These are phyloP conservation scores for Cytospora piceae DNA, from an alignment of 2,329 filamentous ascomycete genomes.

Conservation along the genomic window DNA sequence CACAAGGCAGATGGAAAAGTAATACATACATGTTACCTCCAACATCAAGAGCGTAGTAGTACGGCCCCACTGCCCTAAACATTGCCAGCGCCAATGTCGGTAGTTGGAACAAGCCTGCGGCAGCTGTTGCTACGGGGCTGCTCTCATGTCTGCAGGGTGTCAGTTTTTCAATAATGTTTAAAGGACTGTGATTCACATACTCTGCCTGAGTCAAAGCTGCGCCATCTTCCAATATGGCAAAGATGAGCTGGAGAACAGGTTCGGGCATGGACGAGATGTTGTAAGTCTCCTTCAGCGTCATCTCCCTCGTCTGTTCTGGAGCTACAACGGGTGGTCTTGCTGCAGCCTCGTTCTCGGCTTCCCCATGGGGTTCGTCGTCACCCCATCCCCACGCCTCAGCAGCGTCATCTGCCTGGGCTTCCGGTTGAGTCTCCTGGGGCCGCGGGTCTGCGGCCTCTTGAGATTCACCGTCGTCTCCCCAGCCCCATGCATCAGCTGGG, in stretches of 20 bases:
- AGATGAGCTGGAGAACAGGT: constrained; percentile 70
- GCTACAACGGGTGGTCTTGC: constrained; percentile 29
- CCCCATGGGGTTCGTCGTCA: constrained; percentile 60
- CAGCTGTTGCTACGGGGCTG: constrained; percentile 68
- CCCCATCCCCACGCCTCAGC: constrained; percentile 85
- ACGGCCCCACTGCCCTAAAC: constrained; percentile 75
- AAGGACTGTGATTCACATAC: constrained; percentile 36
- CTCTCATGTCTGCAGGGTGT: constrained; percentile 44
- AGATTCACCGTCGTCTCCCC: constrained; percentile 39
- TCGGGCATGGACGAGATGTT: constrained; percentile 87
- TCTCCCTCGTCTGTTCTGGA: constrained; percentile 55
- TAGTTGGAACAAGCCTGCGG: constrained; percentile 70
- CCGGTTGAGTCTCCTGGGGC: constrained; percentile 29
- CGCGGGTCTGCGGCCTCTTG: constrained; percentile 34
- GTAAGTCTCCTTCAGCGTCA: constrained; percentile 84
- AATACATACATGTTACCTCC: constrained; percentile 65
- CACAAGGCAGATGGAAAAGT: neutral
- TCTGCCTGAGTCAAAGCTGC: constrained; percentile 59
- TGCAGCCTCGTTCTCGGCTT: constrained; percentile 34
- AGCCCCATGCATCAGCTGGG: constrained; percentile 43
- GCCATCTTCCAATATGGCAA: constrained; percentile 62
- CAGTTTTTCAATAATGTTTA: constrained; percentile 16
- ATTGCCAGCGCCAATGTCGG: constrained; percentile 76
- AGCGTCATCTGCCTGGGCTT: constrained; percentile 42
- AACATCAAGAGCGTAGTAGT: constrained; percentile 68